Conservation (phyloP, 2,329 filamentous ascomycete genomes). For the Fusarium tjaetaba region DNA sequence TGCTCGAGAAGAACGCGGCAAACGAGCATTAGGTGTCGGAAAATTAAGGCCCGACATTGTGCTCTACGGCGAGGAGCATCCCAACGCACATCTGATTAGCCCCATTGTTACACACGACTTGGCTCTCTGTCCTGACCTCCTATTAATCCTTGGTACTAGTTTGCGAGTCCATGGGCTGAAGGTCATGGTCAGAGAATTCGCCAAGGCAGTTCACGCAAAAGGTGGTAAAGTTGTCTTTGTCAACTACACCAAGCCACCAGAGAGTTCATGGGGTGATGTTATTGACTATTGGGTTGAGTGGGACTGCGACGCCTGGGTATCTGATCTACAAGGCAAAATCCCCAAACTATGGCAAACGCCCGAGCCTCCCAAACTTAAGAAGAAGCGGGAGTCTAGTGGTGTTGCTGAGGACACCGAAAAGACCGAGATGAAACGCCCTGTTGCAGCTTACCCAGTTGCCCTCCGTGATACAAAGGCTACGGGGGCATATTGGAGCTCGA, state of each 20-base stretch:
- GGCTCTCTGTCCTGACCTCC: conserved; percentile 69
- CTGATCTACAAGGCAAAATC: conserved; percentile 67
- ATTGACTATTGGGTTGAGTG: conserved; percentile 80
- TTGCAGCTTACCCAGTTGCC: conserved; percentile 53
- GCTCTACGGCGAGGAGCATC: conserved; percentile 78
- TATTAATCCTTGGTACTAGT: conserved; percentile 77
- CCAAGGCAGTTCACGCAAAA: conserved; percentile 74
- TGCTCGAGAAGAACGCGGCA: conserved; percentile 71
- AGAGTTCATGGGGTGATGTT: conserved; percentile 77
- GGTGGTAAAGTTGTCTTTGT: conserved; percentile 78
- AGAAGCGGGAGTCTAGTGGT: conserved; percentile 48
- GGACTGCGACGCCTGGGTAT: conserved; percentile 80
- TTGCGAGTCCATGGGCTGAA: conserved; percentile 77
- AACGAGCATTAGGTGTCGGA: conserved; percentile 73
- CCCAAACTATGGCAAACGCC: conserved; percentile 68
- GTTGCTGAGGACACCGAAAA: conserved; percentile 39
- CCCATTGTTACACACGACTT: conserved; percentile 76
- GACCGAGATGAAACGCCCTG: conserved; percentile 46
- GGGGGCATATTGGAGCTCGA: conserved; percentile 56
- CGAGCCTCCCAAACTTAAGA: conserved; percentile 55
- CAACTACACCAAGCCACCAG: conserved; percentile 76
- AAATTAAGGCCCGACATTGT: conserved; percentile 78
- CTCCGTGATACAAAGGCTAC: conserved; percentile 58
- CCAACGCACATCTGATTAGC: conserved; percentile 73
- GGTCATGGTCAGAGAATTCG: conserved; percentile 75